These are phyloP conservation scores for Porcisia deanei DNA, from an alignment of 208 protist genomes.

Conservation along the genomic window DNA sequence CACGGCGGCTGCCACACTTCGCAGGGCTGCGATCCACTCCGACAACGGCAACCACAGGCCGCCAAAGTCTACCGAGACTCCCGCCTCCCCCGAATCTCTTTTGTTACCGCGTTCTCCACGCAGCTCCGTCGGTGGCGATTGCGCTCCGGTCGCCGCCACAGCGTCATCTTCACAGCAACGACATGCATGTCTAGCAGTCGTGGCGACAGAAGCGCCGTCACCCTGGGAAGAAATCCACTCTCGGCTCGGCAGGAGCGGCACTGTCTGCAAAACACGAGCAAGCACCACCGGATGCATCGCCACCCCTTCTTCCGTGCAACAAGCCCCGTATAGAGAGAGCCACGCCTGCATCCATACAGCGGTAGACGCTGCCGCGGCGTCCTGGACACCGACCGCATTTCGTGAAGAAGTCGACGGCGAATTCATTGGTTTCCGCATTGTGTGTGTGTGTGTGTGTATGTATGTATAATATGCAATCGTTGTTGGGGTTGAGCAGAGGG, in stretches of 20 bases:
- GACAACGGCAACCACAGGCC: slow-evolving; percentile 21
- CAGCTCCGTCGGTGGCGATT: neutral
- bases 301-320: slow-evolving; percentile 15
- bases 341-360: slow-evolving; percentile 1
- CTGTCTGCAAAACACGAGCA: slow-evolving; percentile 15
- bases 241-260: slow-evolving; percentile 1
- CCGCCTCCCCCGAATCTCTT: neutral
- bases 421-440: neutral
- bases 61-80: slow-evolving; percentile 11
- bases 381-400: neutral
- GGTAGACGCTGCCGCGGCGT: neutral
- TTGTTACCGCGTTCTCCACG: too few species aligned
- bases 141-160: neutral
- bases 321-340: slow-evolving; percentile 22
- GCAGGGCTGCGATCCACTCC: slow-evolving; percentile 20
- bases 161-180: neutral
- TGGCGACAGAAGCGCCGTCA: neutral
- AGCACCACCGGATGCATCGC: slow-evolving; percentile 18
- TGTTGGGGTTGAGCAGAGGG: neutral
- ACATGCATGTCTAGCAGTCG: neutral
- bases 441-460: neutral
- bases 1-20: slow-evolving; percentile 9
- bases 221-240: neutral
- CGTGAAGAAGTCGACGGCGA: neutral
- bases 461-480: too few species aligned